These are phyloP conservation scores for Helminthosporium solani DNA, from an alignment of 2,329 filamentous ascomycete species.

Conservation along the genomic window DNA sequence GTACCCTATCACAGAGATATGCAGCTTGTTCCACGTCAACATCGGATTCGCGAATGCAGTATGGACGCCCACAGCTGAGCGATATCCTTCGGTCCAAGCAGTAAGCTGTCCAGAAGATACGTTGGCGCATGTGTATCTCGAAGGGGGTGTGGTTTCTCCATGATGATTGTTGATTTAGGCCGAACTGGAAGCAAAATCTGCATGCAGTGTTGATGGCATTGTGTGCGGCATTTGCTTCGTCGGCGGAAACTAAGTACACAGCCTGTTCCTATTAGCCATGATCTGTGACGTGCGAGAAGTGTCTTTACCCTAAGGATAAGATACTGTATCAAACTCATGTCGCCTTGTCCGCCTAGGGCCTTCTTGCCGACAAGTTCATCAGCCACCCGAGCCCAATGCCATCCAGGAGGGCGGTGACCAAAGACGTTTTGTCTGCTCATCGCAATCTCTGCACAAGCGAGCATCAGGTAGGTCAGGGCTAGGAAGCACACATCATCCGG, in stretches of 20 bases:
- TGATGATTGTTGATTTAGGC: slow-evolving; percentile 28
- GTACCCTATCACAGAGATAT: slow-evolving; percentile 21
- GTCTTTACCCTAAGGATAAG: slow-evolving; percentile 28
- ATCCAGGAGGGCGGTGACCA: slow-evolving; percentile 21
- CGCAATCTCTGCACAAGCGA: slow-evolving; percentile 25
- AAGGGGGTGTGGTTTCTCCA: slow-evolving; percentile 16
- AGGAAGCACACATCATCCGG: slow-evolving; percentile 25
- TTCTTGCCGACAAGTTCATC: slow-evolving; percentile 30
- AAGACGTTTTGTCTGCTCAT: slow-evolving; percentile 5
- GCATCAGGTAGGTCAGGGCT: slow-evolving; percentile 33
- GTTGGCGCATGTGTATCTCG: slow-evolving; percentile 25
- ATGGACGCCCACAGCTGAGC: slow-evolving; percentile 32
- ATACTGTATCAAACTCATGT: slow-evolving; percentile 29
- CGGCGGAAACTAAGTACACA: slow-evolving; percentile 25
- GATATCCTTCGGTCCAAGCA: slow-evolving; percentile 32
- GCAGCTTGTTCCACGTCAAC: slow-evolving; percentile 27
- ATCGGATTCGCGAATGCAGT: slow-evolving; percentile 29
- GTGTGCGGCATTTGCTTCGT: slow-evolving; percentile 32
- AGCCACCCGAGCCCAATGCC: slow-evolving; percentile 33
- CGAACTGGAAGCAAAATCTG: slow-evolving; percentile 29
- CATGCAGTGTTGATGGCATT: slow-evolving; percentile 31
- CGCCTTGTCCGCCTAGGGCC: slow-evolving; percentile 20
- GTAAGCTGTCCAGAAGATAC: slow-evolving; percentile 33
- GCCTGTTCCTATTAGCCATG: slow-evolving; percentile 16
- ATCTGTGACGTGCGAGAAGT: not conserved